A percentile compares a stretch with the other conserved stretches of the same genome.
These are phyloP conservation scores for Sequoia sempervirens DNA, from an alignment of 75 land plant species.

Conservation along the genomic window DNA sequence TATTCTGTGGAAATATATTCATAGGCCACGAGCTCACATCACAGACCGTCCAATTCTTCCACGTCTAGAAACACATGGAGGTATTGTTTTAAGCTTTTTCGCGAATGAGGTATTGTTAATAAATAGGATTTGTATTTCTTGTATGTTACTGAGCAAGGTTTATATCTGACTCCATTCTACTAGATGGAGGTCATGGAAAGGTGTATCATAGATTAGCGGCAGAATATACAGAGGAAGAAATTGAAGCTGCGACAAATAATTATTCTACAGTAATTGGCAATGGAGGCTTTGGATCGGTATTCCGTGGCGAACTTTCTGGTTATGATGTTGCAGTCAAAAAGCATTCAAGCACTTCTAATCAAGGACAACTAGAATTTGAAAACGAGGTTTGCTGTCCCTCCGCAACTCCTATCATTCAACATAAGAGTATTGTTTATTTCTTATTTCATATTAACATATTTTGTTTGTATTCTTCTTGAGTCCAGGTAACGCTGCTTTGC, in stretches of 20 bases:
- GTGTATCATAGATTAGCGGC: not conserved
- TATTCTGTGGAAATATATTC: not conserved
- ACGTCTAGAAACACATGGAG: not conserved
- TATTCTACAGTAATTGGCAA: conserved; percentile 9
- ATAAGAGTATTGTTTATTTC: too few species aligned
- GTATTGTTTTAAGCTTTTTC: not conserved
- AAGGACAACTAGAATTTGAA: not conserved
- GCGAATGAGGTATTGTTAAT: too few species aligned
- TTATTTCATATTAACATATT: too few species aligned
- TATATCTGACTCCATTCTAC: not conserved
- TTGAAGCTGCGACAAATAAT: conserved; percentile 59
- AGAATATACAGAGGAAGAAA: conserved; percentile 56
- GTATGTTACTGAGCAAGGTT: not conserved
- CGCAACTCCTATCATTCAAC: too few species aligned
- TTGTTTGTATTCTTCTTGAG: not conserved
- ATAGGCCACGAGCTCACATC: not conserved
- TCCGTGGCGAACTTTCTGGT: not conserved
- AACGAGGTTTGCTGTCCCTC: conserved; percentile 1
- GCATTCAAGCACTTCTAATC: not conserved
- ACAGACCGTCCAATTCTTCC: not conserved
- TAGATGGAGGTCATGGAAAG: not conserved
- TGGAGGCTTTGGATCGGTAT: not conserved
- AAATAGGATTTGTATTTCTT: not conserved
- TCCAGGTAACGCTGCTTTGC: not conserved
- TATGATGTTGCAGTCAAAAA: not conserved